These are phyloP conservation scores for Penicillium vulpinum DNA, from an alignment of 2,329 filamentous ascomycete species.

Conservation along the genomic window DNA sequence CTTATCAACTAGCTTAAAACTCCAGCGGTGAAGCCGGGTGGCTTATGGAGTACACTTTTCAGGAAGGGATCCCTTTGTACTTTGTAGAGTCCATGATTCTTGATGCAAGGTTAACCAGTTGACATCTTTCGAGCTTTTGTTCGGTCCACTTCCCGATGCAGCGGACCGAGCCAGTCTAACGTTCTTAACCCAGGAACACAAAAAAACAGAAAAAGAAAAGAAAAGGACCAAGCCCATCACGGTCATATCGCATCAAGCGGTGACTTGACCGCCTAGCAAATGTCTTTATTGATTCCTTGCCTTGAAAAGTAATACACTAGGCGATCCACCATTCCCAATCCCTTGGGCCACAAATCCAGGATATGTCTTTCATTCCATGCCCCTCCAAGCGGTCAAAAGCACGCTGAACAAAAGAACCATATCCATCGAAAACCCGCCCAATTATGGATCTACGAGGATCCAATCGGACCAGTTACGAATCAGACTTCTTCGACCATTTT, in stretches of 20 bases:
- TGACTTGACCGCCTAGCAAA: constrained; percentile 23
- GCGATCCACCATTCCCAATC: constrained; percentile 22
- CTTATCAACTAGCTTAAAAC: constrained; percentile 6
- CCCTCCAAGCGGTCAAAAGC: constrained; percentile 9
- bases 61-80: constrained; percentile 2
- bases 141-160: constrained; percentile 41
- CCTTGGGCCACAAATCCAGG: constrained; percentile 14
- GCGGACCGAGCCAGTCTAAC: constrained; percentile 41
- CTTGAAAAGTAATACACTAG: constrained; percentile 1
- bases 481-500: constrained; percentile 8
- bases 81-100: background rate
- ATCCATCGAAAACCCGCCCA: constrained; percentile 10
- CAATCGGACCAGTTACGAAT: constrained; percentile 20
- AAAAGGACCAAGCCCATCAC: constrained; percentile 3
- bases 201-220: background rate
- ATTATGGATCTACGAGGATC: constrained; percentile 26
- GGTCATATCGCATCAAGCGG: constrained; percentile 17
- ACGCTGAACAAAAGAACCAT: constrained; percentile 4
- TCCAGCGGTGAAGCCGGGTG: constrained; percentile 15
- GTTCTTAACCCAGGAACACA: constrained; percentile 27
- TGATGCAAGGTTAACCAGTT: background rate
- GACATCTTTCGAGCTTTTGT: background rate
- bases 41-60: constrained; percentile 7
- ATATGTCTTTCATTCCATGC: constrained; percentile 15
- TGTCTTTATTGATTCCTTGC: constrained; percentile 7